Conservation (phyloP, 1,284 basidiomycete genomes). For the Leccinum holopus region DNA sequence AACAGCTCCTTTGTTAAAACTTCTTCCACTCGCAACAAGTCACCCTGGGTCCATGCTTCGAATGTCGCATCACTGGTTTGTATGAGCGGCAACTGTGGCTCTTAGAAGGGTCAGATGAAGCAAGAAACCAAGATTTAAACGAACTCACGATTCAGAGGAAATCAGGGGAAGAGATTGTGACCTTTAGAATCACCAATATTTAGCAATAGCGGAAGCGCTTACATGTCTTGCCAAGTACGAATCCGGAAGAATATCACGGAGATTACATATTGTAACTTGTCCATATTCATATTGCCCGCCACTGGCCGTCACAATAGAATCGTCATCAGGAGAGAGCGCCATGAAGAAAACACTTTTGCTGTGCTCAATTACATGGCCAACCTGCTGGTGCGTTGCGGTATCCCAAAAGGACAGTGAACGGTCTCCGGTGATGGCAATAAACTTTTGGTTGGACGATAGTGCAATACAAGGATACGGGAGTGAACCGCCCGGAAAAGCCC, state of each 20-base stretch:
- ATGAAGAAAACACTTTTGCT: neutral
- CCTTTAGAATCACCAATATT: too few relatives aligned
- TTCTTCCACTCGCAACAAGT: neutral
- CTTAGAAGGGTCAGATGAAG: neutral
- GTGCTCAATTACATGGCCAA: neutral
- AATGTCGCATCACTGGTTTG: neutral
- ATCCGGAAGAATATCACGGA: too few relatives aligned
- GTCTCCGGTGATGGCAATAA: neutral
- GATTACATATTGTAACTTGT: too few relatives aligned
- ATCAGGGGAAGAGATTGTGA: too few relatives aligned
- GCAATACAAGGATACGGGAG: neutral
- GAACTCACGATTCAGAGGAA: too few relatives aligned
- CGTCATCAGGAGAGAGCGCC: neutral
- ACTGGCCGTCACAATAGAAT: neutral
- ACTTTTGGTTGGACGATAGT: neutral
- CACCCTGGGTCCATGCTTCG: neutral
- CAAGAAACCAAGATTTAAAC: too few relatives aligned
- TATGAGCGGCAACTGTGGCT: neutral
- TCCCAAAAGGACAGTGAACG: neutral
- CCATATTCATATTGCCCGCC: too few relatives aligned
- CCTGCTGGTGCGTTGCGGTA: neutral
- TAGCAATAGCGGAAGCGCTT: neutral
- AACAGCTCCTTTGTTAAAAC: too few relatives aligned
- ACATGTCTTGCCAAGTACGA: neutral
- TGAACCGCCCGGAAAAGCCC: neutral